Evolutionary conservation across 495 filamentous ascomycete species (phyloP).

Genomic region (Xylaria telfairii): DNA sequence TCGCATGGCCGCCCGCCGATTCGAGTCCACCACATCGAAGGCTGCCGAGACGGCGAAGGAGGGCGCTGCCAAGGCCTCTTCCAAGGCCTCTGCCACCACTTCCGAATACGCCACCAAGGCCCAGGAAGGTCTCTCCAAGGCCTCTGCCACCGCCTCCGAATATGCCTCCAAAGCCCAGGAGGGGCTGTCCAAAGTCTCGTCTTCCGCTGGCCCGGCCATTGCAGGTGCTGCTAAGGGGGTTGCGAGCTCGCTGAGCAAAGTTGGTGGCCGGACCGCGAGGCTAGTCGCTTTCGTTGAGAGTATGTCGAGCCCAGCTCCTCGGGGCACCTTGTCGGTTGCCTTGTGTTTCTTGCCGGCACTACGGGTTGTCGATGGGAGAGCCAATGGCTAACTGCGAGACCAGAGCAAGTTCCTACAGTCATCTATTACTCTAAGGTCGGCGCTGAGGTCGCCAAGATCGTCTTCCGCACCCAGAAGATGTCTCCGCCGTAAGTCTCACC

Average conservation of each 20-base stretch:
- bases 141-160: conserved; percentile 67
- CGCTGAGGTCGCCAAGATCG: conserved; percentile 82
- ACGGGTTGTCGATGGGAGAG: neutral
- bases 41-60: conserved; percentile 23
- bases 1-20: conserved; percentile 54
- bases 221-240: conserved; percentile 70
- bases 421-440: conserved; percentile 92
- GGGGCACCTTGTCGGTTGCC: neutral
- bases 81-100: conserved; percentile 32
- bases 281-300: conserved; percentile 83
- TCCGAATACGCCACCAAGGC: conserved; percentile 69
- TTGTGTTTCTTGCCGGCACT: neutral
- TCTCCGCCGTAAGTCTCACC: conserved; percentile 78
- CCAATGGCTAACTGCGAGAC: conserved; percentile 22
- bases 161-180: conserved; percentile 78
- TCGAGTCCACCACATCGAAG: conserved; percentile 53
- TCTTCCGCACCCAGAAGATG: conserved; percentile 91
- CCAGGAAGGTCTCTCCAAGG: conserved; percentile 64
- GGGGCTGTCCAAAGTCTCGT: conserved; percentile 82
- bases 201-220: conserved; percentile 79
- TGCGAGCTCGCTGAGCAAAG: conserved; percentile 68
- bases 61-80: conserved; percentile 2
- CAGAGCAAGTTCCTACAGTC: conserved; percentile 84
- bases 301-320: conserved; percentile 58
- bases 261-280: conserved; percentile 85